phyloP scores from a whole-genome alignment of 2,329 filamentous ascomycete genomes.

The Tolypocladium ophioglossoides region DNA sequence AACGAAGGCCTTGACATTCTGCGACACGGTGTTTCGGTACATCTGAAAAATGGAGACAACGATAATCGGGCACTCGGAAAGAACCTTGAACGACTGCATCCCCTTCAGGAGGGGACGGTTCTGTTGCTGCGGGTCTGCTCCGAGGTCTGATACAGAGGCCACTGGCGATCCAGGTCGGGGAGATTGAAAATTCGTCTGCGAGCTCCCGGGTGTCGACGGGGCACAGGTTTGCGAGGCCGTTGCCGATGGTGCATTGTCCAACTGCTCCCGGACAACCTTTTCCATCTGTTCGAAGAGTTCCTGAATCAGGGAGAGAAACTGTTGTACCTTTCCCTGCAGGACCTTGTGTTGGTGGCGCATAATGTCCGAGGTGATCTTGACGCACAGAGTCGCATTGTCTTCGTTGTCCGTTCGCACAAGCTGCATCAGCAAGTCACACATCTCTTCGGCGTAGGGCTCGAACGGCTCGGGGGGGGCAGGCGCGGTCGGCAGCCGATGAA shows the following conservation, averaged over 20 bases:
- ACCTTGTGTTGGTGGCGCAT: slow-evolving; percentile 86
- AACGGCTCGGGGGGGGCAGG: slow-evolving; percentile 66
- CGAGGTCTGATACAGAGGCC: slow-evolving; percentile 70
- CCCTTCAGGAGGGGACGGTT: slow-evolving; percentile 75
- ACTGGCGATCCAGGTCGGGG: slow-evolving; percentile 85
- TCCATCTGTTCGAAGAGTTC: slow-evolving; percentile 96
- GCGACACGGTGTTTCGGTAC: slow-evolving; percentile 66
- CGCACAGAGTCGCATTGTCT: slow-evolving; percentile 95
- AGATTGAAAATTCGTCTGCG: slow-evolving; percentile 68
- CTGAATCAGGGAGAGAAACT: slow-evolving; percentile 83
- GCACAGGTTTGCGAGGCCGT: slow-evolving; percentile 41
- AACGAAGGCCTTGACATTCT: slow-evolving; percentile 86
- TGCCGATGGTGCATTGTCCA: slow-evolving; percentile 62
- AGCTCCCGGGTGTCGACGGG: slow-evolving; percentile 56
- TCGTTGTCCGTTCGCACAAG: slow-evolving; percentile 90
- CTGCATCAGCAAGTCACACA: slow-evolving; percentile 82
- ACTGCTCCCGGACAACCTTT: slow-evolving; percentile 85
- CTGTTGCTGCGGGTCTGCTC: slow-evolving; percentile 70
- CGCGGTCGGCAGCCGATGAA: slow-evolving; percentile 71
- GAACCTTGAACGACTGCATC: slow-evolving; percentile 98
- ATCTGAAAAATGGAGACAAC: slow-evolving; percentile 97
- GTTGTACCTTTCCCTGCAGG: slow-evolving; percentile 68
- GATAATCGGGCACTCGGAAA: slow-evolving; percentile 96
- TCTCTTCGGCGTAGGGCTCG: slow-evolving; percentile 78
- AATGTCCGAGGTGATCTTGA: slow-evolving; percentile 96